Conservation (phyloP, 345 rosid genomes). For the Aquilaria malaccensis region DNA sequence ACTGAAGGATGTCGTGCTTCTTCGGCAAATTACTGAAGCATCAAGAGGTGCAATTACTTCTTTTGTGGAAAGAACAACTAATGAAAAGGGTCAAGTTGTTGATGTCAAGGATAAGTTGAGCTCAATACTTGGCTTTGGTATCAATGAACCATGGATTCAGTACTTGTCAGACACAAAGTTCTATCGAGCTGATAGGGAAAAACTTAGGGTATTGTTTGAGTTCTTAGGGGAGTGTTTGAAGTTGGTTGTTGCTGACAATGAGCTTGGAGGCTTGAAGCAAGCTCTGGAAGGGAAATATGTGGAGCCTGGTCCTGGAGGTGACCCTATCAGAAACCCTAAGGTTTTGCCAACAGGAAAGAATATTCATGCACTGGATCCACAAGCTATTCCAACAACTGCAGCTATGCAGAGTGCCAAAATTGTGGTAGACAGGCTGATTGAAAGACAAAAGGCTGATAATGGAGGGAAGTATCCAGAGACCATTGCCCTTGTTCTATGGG, state of each 20-base stretch:
- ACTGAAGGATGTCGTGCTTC: conserved; percentile 93
- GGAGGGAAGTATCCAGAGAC: conserved; percentile 96
- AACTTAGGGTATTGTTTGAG: conserved; percentile 64
- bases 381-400: conserved; percentile 92
- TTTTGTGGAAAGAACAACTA: conserved; percentile 74
- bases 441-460: conserved; percentile 83
- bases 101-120: conserved; percentile 66
- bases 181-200: conserved; percentile 81
- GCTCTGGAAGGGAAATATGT: conserved; percentile 93
- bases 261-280: conserved; percentile 85
- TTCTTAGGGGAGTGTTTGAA: conserved; percentile 87
- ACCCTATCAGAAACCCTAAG: conserved; percentile 95
- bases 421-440: conserved; percentile 83
- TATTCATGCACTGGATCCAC: conserved; percentile 98
- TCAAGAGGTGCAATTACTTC: conserved; percentile 82
- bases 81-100: conserved; percentile 86
- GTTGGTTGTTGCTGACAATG: conserved; percentile 90
- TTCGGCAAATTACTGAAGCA: conserved; percentile 86
- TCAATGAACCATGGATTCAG: conserved; percentile 96
- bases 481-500: conserved; percentile 93
- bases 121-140: conserved; percentile 86
- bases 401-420: conserved; percentile 95
- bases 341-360: conserved; percentile 98
- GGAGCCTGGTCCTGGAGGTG: conserved; percentile 99
- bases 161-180: conserved; percentile 81